Evolutionary conservation across 306 rosid species (phyloP).

Genomic region (Sechiopsis laciniata): DNA sequence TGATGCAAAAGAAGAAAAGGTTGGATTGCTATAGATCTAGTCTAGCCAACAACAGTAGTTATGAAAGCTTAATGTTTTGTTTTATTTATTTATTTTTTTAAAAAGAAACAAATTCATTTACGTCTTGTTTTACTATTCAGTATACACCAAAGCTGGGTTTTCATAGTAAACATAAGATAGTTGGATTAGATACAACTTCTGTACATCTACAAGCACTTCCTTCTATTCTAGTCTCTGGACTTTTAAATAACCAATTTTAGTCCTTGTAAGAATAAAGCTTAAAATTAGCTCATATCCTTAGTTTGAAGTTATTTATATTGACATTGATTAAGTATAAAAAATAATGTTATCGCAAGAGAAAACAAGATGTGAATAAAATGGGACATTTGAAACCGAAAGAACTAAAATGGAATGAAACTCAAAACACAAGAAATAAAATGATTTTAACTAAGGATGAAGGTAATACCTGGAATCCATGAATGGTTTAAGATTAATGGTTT

Average conservation of each 20-base stretch:
- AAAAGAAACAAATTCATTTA: too few species aligned
- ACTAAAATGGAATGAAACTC: too few species aligned
- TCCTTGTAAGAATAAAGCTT: too few species aligned
- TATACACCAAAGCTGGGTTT: not conserved
- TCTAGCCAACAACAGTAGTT: not conserved
- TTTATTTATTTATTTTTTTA: too few species aligned
- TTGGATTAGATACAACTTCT: not conserved
- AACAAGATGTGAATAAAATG: too few species aligned
- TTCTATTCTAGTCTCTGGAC: too few species aligned
- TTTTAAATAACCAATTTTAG: too few species aligned
- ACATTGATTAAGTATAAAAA: too few species aligned
- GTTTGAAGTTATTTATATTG: too few species aligned
- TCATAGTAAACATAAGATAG: not conserved
- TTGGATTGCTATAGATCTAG: not conserved
- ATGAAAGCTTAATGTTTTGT: not conserved
- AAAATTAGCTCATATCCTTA: too few species aligned
- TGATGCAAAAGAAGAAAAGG: not conserved
- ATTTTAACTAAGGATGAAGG: not conserved
- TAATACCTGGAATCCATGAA: slow-evolving; percentile 80
- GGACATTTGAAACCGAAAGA: too few species aligned
- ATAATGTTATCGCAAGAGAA: too few species aligned
- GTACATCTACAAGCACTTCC: not conserved
- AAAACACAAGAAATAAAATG: not conserved
- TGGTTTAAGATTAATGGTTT: slow-evolving; percentile 68
- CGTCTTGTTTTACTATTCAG: not conserved